Conservation (phyloP, 2,329 filamentous ascomycete species). For the Calonectria crousiana region DNA sequence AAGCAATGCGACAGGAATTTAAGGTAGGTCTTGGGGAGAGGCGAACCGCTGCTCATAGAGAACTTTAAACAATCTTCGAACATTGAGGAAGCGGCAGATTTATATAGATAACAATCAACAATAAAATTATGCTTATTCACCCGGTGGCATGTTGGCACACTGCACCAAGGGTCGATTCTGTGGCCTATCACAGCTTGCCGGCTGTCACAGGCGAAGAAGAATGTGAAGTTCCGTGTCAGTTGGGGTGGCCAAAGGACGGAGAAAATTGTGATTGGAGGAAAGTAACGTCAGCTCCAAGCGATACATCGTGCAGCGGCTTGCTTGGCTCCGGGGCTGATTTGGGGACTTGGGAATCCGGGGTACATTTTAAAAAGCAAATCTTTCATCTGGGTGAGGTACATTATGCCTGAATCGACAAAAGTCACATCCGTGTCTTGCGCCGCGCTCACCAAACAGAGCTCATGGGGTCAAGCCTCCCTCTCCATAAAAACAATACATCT, state of each 20-base stretch:
- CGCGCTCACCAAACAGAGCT: neutral
- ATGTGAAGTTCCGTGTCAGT: neutral
- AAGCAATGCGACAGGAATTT: neutral
- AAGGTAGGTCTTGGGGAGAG: neutral
- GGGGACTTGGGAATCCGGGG: neutral
- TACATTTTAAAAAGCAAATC: no score
- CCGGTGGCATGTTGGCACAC: neutral
- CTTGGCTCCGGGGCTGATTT: neutral
- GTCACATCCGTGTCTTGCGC: neutral
- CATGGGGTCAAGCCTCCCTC: neutral
- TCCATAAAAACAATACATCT: neutral
- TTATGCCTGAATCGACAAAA: neutral
- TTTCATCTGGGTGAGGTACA: neutral
- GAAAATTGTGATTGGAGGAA: slow-evolving; percentile 7
- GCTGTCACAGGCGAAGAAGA: neutral
- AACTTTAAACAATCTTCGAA: neutral
- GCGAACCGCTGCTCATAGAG: neutral
- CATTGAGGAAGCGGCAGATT: neutral
- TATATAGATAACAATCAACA: neutral
- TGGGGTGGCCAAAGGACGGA: neutral
- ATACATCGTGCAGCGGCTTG: neutral
- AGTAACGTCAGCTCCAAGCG: neutral
- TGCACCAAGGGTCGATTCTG: neutral
- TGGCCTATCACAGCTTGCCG: no score
- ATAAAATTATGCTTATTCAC: neutral